These are phyloP conservation scores for Amylocystis lapponica DNA, from an alignment of 768 basidiomycete genomes.

Conservation along the genomic window DNA sequence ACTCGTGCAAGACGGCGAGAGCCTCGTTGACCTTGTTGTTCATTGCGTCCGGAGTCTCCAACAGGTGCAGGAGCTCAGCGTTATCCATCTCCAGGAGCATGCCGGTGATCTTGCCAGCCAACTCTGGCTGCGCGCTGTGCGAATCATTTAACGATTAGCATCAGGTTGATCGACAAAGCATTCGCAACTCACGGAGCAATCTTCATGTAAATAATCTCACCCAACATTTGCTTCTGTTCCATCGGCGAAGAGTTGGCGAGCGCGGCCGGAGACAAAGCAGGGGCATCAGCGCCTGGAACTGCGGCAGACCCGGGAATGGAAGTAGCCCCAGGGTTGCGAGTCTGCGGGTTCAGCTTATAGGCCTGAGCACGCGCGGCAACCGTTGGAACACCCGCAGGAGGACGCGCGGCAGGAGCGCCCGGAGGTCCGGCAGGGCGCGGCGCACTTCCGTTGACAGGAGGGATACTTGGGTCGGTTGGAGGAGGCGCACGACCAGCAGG, in stretches of 20 bases:
- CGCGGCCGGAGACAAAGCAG: constrained; percentile 56
- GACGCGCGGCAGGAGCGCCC: constrained; percentile 45
- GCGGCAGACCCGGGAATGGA: constrained; percentile 28
- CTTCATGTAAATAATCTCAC: constrained; percentile 92
- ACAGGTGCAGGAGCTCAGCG: constrained; percentile 80
- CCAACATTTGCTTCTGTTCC: constrained; percentile 99
- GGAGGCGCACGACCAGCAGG: constrained; percentile 66
- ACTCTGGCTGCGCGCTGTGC: constrained; percentile 73
- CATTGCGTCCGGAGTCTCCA: constrained; percentile 80
- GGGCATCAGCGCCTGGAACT: constrained; percentile 42
- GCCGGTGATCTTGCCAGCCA: constrained; percentile 98
- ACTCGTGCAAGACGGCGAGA: constrained; percentile 82
- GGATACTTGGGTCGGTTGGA: constrained; percentile 59
- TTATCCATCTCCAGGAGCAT: constrained; percentile 99
- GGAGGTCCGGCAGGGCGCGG: constrained; percentile 62
- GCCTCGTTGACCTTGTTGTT: constrained; percentile 90
- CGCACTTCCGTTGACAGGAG: constrained; percentile 33
- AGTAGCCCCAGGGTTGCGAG: constrained; percentile 24
- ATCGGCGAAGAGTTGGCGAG: constrained; percentile 54
- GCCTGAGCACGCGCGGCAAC: constrained; percentile 31
- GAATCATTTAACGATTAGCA: constrained; percentile 4
- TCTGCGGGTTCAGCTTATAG: constrained; percentile 31
- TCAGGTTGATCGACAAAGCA: constrained; percentile 5
- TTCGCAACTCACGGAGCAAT: constrained; percentile 61
- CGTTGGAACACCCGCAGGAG: constrained; percentile 44